phyloP scores from a whole-genome alignment of 2,329 filamentous ascomycete genomes.

The Drechslerella coelobrocha region DNA sequence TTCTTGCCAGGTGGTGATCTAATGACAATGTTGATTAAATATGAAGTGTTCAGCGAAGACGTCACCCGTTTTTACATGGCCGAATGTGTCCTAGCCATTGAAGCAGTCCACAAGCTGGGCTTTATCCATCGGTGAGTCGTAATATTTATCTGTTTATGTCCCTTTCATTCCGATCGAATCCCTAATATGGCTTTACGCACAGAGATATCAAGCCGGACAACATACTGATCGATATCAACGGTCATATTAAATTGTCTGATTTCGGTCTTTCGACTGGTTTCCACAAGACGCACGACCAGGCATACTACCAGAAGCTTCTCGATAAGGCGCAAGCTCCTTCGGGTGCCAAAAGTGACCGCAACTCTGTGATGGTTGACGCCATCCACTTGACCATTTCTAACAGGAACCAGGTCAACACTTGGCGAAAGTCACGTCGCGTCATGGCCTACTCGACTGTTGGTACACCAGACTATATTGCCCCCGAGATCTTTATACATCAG shows the following conservation, averaged over 20 bases:
- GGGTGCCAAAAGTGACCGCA: conserved; percentile 70
- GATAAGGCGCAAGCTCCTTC: conserved; percentile 66
- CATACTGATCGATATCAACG: conserved; percentile 90
- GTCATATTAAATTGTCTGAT: conserved; percentile 97
- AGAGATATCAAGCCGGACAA: conserved; percentile 99
- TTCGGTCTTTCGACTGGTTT: conserved; percentile 98
- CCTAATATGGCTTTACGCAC: conserved; percentile 53
- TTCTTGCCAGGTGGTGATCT: conserved; percentile 96
- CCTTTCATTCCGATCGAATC: conserved; percentile 14
- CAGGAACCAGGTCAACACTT: conserved; percentile 96
- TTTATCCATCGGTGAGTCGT: conserved; percentile 89
- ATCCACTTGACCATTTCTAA: conserved; percentile 99
- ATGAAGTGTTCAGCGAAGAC: conserved; percentile 98
- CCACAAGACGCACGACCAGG: conserved; percentile 96
- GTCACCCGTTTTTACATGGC: conserved; percentile 99
- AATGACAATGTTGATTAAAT: conserved; percentile 99
- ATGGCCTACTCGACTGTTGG: conserved; percentile 99
- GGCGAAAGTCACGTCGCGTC: conserved; percentile 91
- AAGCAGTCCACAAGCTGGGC: conserved; percentile 95
- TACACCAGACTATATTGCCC: conserved; percentile 97
- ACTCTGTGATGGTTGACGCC: conserved; percentile 94
- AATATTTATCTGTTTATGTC: not conserved
- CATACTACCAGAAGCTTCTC: conserved; percentile 96
- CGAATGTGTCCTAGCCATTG: conserved; percentile 96
- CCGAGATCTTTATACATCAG: conserved; percentile 95